phyloP scores from a whole-genome alignment of 164 flowering plant species.

The Dillenia suffruticosa region DNA sequence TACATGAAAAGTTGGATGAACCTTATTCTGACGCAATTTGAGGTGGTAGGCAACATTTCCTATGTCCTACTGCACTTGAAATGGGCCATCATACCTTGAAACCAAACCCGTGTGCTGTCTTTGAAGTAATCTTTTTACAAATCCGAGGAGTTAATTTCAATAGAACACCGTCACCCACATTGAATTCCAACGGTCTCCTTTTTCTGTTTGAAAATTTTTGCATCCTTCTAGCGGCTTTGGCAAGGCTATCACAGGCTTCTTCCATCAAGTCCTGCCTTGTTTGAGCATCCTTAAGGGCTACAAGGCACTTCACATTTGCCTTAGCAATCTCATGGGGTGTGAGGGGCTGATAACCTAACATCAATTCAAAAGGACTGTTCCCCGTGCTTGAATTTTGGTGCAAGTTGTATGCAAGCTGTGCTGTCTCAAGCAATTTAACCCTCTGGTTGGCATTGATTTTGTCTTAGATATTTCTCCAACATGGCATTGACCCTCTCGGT shows the following conservation, averaged over 20 bases:
- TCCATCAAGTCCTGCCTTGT: neutral
- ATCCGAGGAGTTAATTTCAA: constrained; percentile 11
- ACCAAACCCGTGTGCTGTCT: constrained; percentile 4
- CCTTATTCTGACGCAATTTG: constrained; percentile 3
- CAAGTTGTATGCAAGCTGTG: constrained; percentile 7
- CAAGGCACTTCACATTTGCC: neutral
- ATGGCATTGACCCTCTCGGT: constrained; percentile 5
- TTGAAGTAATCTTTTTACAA: constrained; percentile 3
- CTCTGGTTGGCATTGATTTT: constrained; percentile 4
- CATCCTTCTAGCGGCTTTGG: constrained; percentile 1
- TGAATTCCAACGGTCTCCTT: neutral
- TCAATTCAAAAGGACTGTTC: constrained; percentile 12
- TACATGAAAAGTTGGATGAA: constrained; percentile 18
- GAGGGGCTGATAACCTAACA: neutral
- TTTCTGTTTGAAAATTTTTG: constrained; percentile 5
- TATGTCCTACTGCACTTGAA: neutral
- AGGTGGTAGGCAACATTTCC: constrained; percentile 10
- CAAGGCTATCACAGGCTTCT: neutral
- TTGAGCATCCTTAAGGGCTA: neutral
- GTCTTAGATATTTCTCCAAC: constrained; percentile 13
- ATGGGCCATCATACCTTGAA: constrained; percentile 12
- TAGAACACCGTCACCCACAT: constrained; percentile 8
- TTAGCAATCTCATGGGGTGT: constrained; percentile 2
- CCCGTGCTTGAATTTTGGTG: constrained; percentile 1
- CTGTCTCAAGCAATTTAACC: neutral